phyloP scores from a whole-genome alignment of 345 rosid genomes.

The Eucalyptus marginata region DNA sequence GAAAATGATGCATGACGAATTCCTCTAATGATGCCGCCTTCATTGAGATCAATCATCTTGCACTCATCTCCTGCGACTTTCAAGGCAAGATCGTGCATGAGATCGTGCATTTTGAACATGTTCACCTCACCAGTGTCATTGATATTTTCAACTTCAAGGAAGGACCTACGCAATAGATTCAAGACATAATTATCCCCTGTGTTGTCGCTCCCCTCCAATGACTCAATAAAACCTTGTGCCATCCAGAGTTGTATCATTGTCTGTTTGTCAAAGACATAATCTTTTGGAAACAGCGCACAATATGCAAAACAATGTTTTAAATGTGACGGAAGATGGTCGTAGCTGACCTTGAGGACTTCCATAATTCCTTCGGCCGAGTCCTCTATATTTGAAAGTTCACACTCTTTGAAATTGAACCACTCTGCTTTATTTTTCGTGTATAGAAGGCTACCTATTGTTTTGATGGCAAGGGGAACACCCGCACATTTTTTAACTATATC shows the following conservation, averaged over 20 bases:
- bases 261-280: neutral
- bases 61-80: no score
- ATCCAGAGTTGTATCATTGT: slow-evolving; percentile 9
- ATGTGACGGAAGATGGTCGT: slow-evolving; percentile 1
- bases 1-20: no score
- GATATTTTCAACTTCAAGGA: no score
- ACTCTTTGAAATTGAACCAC: neutral
- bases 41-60: no score
- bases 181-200: no score
- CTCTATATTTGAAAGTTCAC: neutral
- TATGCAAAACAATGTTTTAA: slow-evolving; percentile 13
- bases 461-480: slow-evolving; percentile 7
- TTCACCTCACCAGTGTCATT: no score
- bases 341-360: neutral
- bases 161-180: no score
- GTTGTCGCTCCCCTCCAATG: neutral
- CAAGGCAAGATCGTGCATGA: no score
- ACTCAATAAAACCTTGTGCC: slow-evolving; percentile 5
- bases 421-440: neutral
- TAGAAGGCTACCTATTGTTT: neutral
- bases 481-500: neutral
- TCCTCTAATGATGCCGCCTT: no score
- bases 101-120: no score
- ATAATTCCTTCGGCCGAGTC: neutral
- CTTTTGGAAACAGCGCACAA: slow-evolving; percentile 1